Evolutionary conservation across 2,329 filamentous ascomycete genomes (phyloP).

Genomic region (Diplodia mutila): DNA sequence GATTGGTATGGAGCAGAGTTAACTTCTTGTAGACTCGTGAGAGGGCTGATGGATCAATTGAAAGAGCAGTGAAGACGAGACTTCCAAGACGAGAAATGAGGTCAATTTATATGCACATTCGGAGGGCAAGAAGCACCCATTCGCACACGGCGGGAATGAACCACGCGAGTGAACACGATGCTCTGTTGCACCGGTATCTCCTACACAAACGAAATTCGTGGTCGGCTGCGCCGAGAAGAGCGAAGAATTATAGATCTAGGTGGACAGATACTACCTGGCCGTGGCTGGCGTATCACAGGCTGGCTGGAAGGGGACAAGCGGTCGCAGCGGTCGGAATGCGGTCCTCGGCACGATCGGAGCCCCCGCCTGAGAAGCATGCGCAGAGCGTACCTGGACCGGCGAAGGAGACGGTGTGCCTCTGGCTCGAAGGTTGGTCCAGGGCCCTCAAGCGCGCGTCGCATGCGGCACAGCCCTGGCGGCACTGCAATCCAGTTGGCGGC

Average conservation of each 20-base stretch:
- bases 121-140: background rate
- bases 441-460: background rate
- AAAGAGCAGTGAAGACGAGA: background rate
- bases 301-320: background rate
- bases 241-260: conserved; percentile 8
- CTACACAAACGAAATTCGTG: conserved; percentile 8
- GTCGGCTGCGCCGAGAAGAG: background rate
- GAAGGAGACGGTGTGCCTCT: background rate
- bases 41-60: background rate
- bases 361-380: conserved; percentile 1
- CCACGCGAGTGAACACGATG: conserved; percentile 4
- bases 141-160: conserved; percentile 4
- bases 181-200: background rate
- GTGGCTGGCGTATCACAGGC: conserved; percentile 10
- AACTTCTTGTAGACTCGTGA: background rate
- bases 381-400: background rate
- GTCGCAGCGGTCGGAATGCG: conserved; percentile 11
- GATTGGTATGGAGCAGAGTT: background rate
- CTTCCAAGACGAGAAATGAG: background rate
- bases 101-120: conserved; percentile 3
- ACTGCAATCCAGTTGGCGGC: background rate
- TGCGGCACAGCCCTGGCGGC: conserved; percentile 15
- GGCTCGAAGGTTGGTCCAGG: background rate
- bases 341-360: background rate
- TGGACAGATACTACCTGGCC: conserved; percentile 13